Percentiles rank a stretch among this genome's conserved stretches.
Evolutionary conservation across 495 filamentous ascomycete genomes (phyloP).

Genomic region (Mytilinidion resinicola): DNA sequence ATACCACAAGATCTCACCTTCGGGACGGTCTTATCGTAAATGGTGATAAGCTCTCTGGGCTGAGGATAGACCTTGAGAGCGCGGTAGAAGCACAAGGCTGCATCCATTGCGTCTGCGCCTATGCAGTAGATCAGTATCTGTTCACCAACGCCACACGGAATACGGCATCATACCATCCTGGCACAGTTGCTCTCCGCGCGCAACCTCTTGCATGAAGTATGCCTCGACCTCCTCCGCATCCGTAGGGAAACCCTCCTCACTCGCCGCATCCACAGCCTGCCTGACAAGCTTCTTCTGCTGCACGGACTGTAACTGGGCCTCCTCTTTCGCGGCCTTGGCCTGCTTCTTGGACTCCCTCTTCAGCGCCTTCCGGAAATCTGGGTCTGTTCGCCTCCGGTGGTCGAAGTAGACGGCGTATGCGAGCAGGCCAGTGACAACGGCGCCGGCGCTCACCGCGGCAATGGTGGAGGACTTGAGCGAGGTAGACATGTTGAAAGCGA

Average conservation of each 20-base stretch:
- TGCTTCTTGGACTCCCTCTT: slow-evolving; percentile 75
- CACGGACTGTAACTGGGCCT: slow-evolving; percentile 59
- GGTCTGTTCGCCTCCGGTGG: slow-evolving; percentile 78
- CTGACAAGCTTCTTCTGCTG: slow-evolving; percentile 68
- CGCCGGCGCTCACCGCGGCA: slow-evolving; percentile 65
- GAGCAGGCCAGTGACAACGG: slow-evolving; percentile 65
- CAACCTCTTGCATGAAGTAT: slow-evolving; percentile 93
- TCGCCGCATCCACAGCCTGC: slow-evolving; percentile 64
- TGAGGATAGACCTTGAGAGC: slow-evolving; percentile 97
- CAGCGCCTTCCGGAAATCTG: slow-evolving; percentile 77
- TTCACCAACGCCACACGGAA: background rate
- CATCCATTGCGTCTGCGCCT: slow-evolving; percentile 72
- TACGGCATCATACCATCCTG: slow-evolving; percentile 52
- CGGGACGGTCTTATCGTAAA: slow-evolving; percentile 96
- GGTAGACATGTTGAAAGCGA: slow-evolving; percentile 27
- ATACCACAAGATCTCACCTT: slow-evolving; percentile 49
- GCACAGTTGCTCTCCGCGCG: slow-evolving; percentile 71
- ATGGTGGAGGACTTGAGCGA: slow-evolving; percentile 66
- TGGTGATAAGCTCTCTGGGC: slow-evolving; percentile 82
- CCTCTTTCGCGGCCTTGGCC: slow-evolving; percentile 64
- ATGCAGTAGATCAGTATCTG: slow-evolving; percentile 14
- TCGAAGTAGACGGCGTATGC: slow-evolving; percentile 92
- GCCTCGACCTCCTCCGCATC: slow-evolving; percentile 85
- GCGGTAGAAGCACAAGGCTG: slow-evolving; percentile 92
- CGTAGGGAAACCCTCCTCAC: slow-evolving; percentile 83